Evolutionary conservation across 139 green algal genomes (phyloP).

Genomic region (Haematococcus sp.): DNA sequence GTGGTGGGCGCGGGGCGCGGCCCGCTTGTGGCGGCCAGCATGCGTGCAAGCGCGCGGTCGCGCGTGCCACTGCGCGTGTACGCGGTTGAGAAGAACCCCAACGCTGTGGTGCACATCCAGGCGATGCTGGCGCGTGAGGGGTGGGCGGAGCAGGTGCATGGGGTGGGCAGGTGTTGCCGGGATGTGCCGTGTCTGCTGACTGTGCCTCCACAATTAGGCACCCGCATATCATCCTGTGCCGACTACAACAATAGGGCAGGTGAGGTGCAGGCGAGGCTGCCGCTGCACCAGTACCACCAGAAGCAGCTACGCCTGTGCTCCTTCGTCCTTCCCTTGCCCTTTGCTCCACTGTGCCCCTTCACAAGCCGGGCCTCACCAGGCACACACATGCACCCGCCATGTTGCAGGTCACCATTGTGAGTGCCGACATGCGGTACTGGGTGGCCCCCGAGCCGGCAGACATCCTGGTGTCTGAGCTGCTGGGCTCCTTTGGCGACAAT

Average conservation of each 20-base stretch:
- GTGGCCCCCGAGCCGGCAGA: constrained; percentile 76
- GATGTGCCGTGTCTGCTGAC: too few relatives aligned
- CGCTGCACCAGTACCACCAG: too few relatives aligned
- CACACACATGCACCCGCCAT: too few relatives aligned
- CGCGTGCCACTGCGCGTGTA: constrained; percentile 70
- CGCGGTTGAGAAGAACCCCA: constrained; percentile 98
- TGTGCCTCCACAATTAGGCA: too few relatives aligned
- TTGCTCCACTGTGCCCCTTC: too few relatives aligned
- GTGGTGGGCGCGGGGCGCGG: constrained; percentile 94
- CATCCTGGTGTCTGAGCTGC: constrained; percentile 91
- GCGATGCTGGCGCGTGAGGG: constrained; percentile 64
- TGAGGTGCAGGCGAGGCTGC: not conserved
- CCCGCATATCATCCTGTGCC: too few relatives aligned
- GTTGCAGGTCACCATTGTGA: constrained; percentile 59
- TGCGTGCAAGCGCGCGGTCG: constrained; percentile 53
- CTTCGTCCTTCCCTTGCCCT: not conserved
- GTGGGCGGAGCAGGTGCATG: constrained; percentile 41
- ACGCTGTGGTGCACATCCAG: constrained; percentile 91
- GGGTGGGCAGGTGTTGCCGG: too few relatives aligned
- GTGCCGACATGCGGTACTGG: constrained; percentile 88
- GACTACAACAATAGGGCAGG: not conserved
- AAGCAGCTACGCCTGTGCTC: not conserved
- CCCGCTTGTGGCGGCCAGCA: constrained; percentile 79
- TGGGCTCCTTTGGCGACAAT: constrained; percentile 98
- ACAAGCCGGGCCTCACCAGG: too few relatives aligned